These are phyloP conservation scores for Gossypium thurberi DNA, from an alignment of 345 rosid genomes.

Conservation along the genomic window DNA sequence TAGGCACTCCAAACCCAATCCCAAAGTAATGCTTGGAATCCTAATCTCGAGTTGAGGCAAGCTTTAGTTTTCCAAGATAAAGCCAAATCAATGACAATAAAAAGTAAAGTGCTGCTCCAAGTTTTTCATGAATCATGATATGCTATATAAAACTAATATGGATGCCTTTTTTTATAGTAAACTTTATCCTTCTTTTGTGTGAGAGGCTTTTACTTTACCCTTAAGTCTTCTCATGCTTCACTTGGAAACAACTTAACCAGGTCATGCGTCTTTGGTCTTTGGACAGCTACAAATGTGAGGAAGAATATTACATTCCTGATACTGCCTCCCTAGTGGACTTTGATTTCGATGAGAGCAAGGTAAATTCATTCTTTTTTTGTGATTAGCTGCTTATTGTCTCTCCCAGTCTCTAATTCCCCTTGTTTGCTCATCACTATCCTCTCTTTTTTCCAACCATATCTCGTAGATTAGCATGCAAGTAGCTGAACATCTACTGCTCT, in stretches of 20 bases:
- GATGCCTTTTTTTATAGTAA: slow-evolving; percentile 1
- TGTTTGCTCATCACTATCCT: not conserved
- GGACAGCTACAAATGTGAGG: slow-evolving; percentile 53
- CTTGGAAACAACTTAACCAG: slow-evolving; percentile 32
- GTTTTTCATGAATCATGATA: not conserved
- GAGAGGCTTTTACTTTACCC: not conserved
- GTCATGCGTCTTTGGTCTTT: slow-evolving; percentile 90
- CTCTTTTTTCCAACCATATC: not conserved
- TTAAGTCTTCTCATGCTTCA: slow-evolving; percentile 2
- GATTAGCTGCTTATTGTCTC: not conserved
- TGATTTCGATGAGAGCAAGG: slow-evolving; percentile 98
- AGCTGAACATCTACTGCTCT: not conserved
- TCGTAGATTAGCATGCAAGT: not conserved
- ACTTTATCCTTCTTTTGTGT: not conserved
- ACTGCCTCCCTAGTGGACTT: slow-evolving; percentile 57
- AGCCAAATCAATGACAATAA: not conserved
- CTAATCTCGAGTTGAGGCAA: no score
- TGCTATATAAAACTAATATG: not conserved
- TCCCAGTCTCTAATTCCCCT: not conserved
- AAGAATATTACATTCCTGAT: slow-evolving; percentile 63
- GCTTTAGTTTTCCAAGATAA: no score
- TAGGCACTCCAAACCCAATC: no score
- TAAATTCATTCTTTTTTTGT: slow-evolving; percentile 18
- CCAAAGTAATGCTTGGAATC: no score
- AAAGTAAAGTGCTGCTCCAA: not conserved